A percentile compares a stretch with the other conserved stretches of the same genome.
Conservation (phyloP, 352 stramenopile species). For the Pythium insidiosum region DNA sequence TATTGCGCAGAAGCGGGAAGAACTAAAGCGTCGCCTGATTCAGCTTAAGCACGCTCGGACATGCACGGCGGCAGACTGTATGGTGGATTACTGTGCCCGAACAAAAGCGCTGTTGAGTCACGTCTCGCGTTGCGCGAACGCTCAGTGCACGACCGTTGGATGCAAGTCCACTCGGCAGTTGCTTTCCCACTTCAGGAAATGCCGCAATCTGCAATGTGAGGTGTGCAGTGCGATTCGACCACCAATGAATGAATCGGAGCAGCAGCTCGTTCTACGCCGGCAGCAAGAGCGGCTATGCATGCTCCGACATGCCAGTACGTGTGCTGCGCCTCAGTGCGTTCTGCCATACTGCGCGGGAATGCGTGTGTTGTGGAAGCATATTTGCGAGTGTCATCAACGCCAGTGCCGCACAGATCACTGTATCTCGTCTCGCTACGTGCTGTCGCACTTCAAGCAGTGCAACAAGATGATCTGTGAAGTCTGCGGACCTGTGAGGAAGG, state of each 20-base stretch:
- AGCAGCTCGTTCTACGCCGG: constrained; percentile 73
- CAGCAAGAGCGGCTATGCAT: constrained; percentile 85
- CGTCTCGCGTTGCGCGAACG: constrained; percentile 77
- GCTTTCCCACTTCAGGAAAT: constrained; percentile 85
- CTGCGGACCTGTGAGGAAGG: constrained; percentile 77
- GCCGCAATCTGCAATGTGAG: constrained; percentile 80
- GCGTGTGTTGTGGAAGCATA: constrained; percentile 89
- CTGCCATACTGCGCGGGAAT: constrained; percentile 83
- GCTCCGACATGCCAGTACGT: constrained; percentile 82
- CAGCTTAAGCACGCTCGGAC: constrained; percentile 84
- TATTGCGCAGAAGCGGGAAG: constrained; percentile 79
- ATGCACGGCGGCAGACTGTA: constrained; percentile 62
- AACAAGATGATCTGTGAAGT: constrained; percentile 90
- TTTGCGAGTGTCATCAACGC: constrained; percentile 84
- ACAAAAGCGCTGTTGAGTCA: constrained; percentile 76
- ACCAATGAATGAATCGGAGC: constrained; percentile 81
- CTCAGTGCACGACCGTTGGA: constrained; percentile 78
- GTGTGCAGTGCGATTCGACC: constrained; percentile 83
- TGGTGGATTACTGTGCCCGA: constrained; percentile 74
- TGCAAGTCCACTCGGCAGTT: constrained; percentile 85
- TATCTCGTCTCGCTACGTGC: constrained; percentile 82
- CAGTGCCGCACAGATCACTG: constrained; percentile 85
- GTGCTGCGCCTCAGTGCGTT: constrained; percentile 49
- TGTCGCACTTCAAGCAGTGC: constrained; percentile 89
- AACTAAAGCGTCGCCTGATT: constrained; percentile 77